A percentile compares a stretch with the other conserved stretches of the same genome.
These are phyloP conservation scores for Candida tibetensis DNA, from an alignment of 805 yeast species.

Conservation along the genomic window DNA sequence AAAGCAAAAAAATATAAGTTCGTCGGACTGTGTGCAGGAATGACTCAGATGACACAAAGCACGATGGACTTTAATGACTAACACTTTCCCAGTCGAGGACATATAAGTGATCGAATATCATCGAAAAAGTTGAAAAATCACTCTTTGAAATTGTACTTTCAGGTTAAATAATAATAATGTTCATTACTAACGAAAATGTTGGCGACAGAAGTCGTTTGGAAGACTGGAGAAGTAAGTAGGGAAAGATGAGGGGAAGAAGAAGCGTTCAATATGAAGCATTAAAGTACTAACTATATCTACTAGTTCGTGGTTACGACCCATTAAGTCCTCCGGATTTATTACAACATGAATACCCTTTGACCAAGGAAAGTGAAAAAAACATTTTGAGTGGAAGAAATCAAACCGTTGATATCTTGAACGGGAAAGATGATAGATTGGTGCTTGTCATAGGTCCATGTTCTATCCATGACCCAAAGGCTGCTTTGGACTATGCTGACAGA, in stretches of 20 bases:
- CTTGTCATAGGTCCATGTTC: slow-evolving; percentile 97
- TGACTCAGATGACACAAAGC: too few relatives aligned
- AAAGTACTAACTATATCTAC: slow-evolving; percentile 14
- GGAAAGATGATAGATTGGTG: slow-evolving; percentile 81
- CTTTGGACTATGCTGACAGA: slow-evolving; percentile 78
- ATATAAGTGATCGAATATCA: too few relatives aligned
- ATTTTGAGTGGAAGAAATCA: slow-evolving; percentile 76
- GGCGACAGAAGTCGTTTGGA: slow-evolving; percentile 77
- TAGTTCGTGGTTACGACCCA: slow-evolving; percentile 83
- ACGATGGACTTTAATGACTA: too few relatives aligned
- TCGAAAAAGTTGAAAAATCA: too few relatives aligned
- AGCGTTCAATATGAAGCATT: not conserved
- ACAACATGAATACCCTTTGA: slow-evolving; percentile 78
- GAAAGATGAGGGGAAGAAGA: not conserved
- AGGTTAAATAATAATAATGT: too few relatives aligned
- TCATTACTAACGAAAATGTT: slow-evolving; percentile 75
- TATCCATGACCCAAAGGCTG: slow-evolving; percentile 90
- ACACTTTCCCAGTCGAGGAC: too few relatives aligned
- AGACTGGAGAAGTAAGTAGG: slow-evolving; percentile 48
- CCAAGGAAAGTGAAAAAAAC: slow-evolving; percentile 54
- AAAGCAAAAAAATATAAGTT: too few relatives aligned
- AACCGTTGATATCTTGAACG: slow-evolving; percentile 69
- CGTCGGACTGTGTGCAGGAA: too few relatives aligned
- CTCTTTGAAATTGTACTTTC: too few relatives aligned
- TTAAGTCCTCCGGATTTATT: slow-evolving; percentile 91